Percentiles rank a stretch among this genome's conserved stretches.
Conservation (phyloP, 2,329 filamentous ascomycete species). For the Monosporascus sp. region DNA sequence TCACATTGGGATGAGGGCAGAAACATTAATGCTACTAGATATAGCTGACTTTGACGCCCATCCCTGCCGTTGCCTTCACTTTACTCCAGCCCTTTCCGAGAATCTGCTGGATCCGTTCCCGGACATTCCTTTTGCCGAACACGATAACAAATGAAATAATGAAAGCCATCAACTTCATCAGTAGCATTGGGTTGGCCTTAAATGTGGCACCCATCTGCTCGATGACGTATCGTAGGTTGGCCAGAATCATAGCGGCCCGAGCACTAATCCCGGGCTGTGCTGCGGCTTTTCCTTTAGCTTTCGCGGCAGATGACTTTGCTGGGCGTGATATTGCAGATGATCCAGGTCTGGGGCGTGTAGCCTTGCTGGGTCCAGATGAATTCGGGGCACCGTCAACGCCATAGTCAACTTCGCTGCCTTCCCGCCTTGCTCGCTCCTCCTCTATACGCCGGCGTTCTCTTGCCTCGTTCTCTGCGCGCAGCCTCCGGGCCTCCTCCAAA, state of each 20-base stretch:
- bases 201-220: constrained; percentile 46
- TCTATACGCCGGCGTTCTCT: constrained; percentile 47
- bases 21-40: constrained; percentile 54
- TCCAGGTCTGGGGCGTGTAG: constrained; percentile 25
- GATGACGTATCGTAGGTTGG: constrained; percentile 46
- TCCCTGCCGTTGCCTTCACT: constrained; percentile 77
- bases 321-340: constrained; percentile 28
- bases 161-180: constrained; percentile 68
- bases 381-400: constrained; percentile 56
- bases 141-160: constrained; percentile 72
- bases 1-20: constrained; percentile 5
- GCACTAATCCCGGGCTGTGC: constrained; percentile 35
- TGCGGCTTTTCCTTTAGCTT: constrained; percentile 26
- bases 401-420: constrained; percentile 61
- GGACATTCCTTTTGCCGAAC: constrained; percentile 67
- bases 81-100: constrained; percentile 73
- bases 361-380: constrained; percentile 29
- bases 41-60: constrained; percentile 97
- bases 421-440: constrained; percentile 45
- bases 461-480: constrained; percentile 56
- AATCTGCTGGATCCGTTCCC: constrained; percentile 67
- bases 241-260: constrained; percentile 48
- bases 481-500: constrained; percentile 50
- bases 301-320: constrained; percentile 22
- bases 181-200: constrained; percentile 50